Percentiles rank a stretch among this genome's conserved stretches.
Conservation (phyloP, 306 rosid species). For the Parietaria judaica region DNA sequence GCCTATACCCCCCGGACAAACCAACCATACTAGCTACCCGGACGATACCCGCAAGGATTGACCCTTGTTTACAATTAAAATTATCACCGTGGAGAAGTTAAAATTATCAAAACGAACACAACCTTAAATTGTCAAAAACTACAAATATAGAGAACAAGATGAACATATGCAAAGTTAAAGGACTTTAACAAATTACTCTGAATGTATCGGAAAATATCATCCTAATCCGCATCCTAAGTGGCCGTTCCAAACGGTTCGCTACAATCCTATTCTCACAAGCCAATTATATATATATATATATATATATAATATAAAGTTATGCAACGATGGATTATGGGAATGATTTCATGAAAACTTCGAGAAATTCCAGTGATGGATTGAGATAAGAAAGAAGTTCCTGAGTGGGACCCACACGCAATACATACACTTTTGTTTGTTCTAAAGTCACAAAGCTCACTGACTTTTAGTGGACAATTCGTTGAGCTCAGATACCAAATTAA, state of each 20-base stretch:
- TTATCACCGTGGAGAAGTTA: too few relatives aligned
- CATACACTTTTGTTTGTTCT: not conserved
- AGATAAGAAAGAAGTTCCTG: not conserved
- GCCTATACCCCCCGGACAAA: too few relatives aligned
- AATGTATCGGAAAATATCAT: not conserved
- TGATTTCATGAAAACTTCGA: not conserved
- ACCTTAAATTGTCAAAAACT: too few relatives aligned
- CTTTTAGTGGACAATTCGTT: not conserved
- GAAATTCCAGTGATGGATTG: not conserved
- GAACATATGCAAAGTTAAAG: too few relatives aligned
- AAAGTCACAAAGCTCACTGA: not conserved
- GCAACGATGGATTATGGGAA: not conserved
- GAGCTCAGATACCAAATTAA: not conserved
- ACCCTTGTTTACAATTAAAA: too few relatives aligned
- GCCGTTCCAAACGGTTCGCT: not conserved
- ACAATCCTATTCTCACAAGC: not conserved
- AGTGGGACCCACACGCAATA: slow-evolving; percentile 16
- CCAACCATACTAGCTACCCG: too few relatives aligned
- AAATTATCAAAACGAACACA: too few relatives aligned
- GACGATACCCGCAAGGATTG: too few relatives aligned
- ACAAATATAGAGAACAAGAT: too few relatives aligned
- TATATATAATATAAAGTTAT: too few relatives aligned
- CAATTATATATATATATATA: too few relatives aligned
- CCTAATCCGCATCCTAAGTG: not conserved
- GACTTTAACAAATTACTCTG: too few relatives aligned